Base-by-base conservation (phyloP, 2,329 filamentous ascomycete genomes). In the Epichloe baconii region DNA sequence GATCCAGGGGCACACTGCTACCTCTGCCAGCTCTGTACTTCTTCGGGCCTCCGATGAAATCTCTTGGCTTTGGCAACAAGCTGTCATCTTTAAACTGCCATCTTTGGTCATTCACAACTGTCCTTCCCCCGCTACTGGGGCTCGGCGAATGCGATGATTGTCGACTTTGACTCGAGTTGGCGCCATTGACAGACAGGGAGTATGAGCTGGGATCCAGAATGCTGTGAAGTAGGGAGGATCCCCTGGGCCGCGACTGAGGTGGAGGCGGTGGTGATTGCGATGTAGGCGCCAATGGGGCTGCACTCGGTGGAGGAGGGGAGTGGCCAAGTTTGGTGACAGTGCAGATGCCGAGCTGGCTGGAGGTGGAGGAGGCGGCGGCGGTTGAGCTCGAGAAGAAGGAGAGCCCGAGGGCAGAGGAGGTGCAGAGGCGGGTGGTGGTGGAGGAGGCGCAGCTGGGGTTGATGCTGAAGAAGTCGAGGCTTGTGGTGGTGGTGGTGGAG, bases 1-100 rank as follows among this genome's bases (percentile, higher is more conserved):
- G 68, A 71, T 97, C 88, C 59, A 97, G 72, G 34, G 93, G 93
- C 58, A 97, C 90, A 72, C 87, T 96, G 70, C 89, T 96, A 35
- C 89, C 91, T 63, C 91, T 79, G 8, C 93, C 93, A 37, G 93
- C 93, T 55, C 91, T 77, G 68, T 97, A 98, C 64, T 80, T 82
- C 65, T 85, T 89, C 19, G 77, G 70, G 3, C 79, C 81, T n/a
- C 85, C 85, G 1, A 75, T 69, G 62, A 94, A 96, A 2, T 86
- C 82, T 61, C 91, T 77, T 21, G 91, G 91, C 59, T 89, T 91
- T 0, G 93, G 91, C 45, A 97, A 75, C 58, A 86, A 76, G 37
- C 76, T 78, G 60, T 96, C 91, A 45, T 84, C 79, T 59, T 91
- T 85, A 63, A 96, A 98, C 56, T 83, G 85, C 82, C 89, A 98